Conservation (phyloP, 176 grass and related monocot genomes). For the Rhynchospora breviuscula region DNA sequence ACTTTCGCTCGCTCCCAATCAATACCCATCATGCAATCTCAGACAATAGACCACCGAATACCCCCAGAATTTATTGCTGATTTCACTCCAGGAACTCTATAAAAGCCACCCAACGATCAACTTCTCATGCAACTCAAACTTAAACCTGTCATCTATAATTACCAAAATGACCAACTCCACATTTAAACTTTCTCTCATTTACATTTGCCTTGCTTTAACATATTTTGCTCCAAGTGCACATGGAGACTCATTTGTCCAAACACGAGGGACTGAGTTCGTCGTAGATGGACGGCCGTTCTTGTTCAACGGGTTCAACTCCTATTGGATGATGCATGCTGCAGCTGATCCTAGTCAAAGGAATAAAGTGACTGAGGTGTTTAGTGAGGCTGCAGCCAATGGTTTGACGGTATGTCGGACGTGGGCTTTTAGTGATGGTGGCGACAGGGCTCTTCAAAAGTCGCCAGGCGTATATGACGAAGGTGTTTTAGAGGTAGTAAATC, state of each 20-base stretch:
- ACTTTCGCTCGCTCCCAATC: too few species aligned
- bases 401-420: conserved; percentile 54
- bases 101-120: conserved; percentile 1
- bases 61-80: conserved; percentile 8
- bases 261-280: conserved; percentile 21
- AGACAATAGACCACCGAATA: conserved; percentile 19
- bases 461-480: conserved; percentile 39
- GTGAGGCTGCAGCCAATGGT: conserved; percentile 24
- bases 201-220: neutral
- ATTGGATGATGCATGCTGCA: conserved; percentile 46
- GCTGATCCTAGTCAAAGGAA: conserved; percentile 23
- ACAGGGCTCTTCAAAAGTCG: conserved; percentile 33
- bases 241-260: conserved; percentile 20
- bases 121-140: conserved; percentile 25
- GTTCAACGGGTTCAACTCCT: conserved; percentile 43
- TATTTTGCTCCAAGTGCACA: neutral
- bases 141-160: neutral
- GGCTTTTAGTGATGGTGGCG: conserved; percentile 39
- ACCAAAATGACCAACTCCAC: conserved; percentile 10
- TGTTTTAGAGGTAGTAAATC: conserved; percentile 20
- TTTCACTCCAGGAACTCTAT: conserved; percentile 16
- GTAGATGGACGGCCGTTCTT: conserved; percentile 23
- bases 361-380: conserved; percentile 41
- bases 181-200: neutral
- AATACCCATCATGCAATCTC: neutral